Percentiles rank a stretch among this genome's conserved stretches.
Evolutionary conservation across 129 eudicot genomes (phyloP).

Genomic region (Escallonia rubra): DNA sequence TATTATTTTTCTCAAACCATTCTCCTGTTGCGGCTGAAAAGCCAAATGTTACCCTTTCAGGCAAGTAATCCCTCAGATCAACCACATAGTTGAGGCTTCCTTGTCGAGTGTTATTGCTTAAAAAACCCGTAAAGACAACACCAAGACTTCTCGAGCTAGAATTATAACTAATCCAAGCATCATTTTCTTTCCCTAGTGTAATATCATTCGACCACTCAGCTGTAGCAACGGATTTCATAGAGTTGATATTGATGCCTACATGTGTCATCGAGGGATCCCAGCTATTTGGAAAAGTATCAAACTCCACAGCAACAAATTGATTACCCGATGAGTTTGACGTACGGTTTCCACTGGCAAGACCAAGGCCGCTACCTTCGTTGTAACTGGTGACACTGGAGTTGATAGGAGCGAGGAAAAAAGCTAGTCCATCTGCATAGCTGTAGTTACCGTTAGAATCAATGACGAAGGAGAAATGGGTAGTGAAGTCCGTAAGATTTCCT

Average conservation of each 20-base stretch:
- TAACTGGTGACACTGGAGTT: background rate
- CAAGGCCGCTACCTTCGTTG: conserved; percentile 17
- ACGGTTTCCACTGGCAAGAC: conserved; percentile 11
- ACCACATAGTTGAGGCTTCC: background rate
- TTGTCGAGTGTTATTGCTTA: background rate
- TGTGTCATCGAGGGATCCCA: background rate
- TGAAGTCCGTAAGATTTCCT: conserved; percentile 25
- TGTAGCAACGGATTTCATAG: conserved; percentile 4
- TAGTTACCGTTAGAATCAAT: conserved; percentile 13
- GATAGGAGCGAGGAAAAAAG: conserved; percentile 32
- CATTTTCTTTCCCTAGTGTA: background rate
- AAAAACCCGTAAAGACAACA: background rate
- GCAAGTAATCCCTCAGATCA: conserved; percentile 19
- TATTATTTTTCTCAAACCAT: background rate
- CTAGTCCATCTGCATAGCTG: conserved; percentile 32
- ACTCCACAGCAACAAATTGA: conserved; percentile 28
- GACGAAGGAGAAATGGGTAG: conserved; percentile 32
- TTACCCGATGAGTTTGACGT: background rate
- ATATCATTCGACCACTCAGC: conserved; percentile 5
- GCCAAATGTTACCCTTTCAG: conserved; percentile 20
- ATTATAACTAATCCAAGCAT: conserved; percentile 25
- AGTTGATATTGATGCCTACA: conserved; percentile 26
- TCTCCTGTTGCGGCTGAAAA: conserved; percentile 22
- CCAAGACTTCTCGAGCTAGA: conserved; percentile 13
- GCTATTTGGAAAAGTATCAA: conserved; percentile 6